Conservation (phyloP, 306 rosid species). For the Potentilla sterilis region DNA sequence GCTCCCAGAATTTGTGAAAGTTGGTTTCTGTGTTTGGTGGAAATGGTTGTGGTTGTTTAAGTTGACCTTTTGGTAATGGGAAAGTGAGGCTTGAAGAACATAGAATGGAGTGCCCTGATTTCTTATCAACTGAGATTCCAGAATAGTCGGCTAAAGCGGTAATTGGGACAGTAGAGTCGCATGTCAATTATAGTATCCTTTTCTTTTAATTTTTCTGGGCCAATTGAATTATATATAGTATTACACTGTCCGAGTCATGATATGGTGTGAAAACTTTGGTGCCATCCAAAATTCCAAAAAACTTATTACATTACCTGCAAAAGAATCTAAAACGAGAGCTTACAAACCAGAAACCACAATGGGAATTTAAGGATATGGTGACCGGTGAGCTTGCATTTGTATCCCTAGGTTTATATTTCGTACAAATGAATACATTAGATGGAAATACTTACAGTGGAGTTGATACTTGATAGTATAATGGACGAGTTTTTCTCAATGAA, state of each 20-base stretch:
- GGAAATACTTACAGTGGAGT: no score
- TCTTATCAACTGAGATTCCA: not conserved
- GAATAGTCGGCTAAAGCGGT: not conserved
- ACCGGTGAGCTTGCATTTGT: not conserved
- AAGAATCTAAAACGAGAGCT: not conserved
- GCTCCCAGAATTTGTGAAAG: not conserved
- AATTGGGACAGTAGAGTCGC: slow-evolving; percentile 5
- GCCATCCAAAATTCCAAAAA: not conserved
- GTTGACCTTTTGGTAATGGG: not conserved
- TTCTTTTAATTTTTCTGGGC: not conserved
- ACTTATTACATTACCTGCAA: not conserved
- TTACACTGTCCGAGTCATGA: not conserved
- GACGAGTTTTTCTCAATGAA: no score
- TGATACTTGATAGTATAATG: no score
- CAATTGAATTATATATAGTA: not conserved
- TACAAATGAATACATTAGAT: no score
- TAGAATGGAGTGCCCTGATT: not conserved
- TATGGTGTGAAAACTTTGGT: no score
- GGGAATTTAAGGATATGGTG: not conserved
- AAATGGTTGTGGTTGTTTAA: not conserved
- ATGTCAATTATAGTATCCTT: not conserved
- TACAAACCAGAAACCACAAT: no score
- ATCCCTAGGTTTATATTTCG: no score
- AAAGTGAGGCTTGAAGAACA: not conserved
- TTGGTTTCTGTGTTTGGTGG: not conserved